A percentile compares a stretch with the other conserved stretches of the same genome.
phyloP scores from a whole-genome alignment of 2,329 filamentous ascomycete genomes.

The Neofusicoccum kwambonambiense region DNA sequence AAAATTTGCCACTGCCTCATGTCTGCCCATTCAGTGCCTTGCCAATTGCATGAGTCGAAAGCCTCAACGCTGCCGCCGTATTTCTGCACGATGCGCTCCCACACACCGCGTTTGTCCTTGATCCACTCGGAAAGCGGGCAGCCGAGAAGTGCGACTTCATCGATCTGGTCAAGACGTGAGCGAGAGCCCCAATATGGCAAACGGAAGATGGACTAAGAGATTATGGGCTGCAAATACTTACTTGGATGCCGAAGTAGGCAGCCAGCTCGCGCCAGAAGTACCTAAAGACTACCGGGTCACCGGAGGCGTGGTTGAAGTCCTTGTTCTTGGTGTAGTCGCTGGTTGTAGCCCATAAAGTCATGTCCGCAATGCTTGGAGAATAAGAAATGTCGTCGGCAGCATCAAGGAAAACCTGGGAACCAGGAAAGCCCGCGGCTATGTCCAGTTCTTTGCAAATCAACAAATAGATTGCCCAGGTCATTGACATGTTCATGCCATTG shows the following conservation, averaged over 20 bases:
- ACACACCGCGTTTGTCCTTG: not conserved
- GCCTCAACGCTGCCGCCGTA: not conserved
- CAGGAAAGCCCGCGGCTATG: constrained; percentile 34
- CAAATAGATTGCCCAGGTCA: constrained; percentile 43
- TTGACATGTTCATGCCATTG: constrained; percentile 41
- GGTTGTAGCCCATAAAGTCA: constrained; percentile 39
- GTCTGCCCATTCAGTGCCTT: constrained; percentile 22
- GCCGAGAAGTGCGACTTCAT: too few species aligned
- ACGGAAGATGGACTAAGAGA: too few species aligned
- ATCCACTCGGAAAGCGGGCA: not conserved
- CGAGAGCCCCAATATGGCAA: too few species aligned
- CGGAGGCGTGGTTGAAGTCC: constrained; percentile 45
- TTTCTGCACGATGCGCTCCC: not conserved
- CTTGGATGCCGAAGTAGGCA: constrained; percentile 33
- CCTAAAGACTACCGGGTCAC: constrained; percentile 39
- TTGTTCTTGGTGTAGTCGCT: constrained; percentile 34
- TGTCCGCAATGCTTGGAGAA: constrained; percentile 34
- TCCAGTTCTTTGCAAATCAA: constrained; percentile 37
- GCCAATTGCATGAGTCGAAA: not conserved
- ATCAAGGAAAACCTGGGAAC: constrained; percentile 33
- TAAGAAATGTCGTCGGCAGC: constrained; percentile 36
- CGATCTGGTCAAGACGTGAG: too few species aligned
- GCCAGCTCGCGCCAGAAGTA: constrained; percentile 44
- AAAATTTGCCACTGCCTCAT: too few species aligned
- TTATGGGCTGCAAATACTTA: not conserved